Conservation (phyloP, 352 stramenopile species). For the Pythium utonaiense region DNA sequence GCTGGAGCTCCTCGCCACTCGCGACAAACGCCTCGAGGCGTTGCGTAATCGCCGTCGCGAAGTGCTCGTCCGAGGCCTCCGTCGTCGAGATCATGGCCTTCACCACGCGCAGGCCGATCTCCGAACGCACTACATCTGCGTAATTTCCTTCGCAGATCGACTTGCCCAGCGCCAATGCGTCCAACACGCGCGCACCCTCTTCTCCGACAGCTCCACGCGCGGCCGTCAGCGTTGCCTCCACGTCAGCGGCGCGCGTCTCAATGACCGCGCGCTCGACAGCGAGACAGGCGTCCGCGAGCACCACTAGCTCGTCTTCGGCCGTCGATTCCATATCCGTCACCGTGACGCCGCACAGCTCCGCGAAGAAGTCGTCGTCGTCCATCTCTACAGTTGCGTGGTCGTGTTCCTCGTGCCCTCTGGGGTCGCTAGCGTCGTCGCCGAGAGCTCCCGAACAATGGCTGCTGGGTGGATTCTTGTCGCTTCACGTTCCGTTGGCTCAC, state of each 20-base stretch:
- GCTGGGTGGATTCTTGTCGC: neutral
- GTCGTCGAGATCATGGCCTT: slow-evolving; percentile 12
- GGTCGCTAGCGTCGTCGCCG: neutral
- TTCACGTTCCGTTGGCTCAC: slow-evolving; percentile 21
- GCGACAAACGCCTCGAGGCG: slow-evolving; percentile 40
- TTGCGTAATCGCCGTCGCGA: slow-evolving; percentile 40
- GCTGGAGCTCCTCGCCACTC: slow-evolving; percentile 28
- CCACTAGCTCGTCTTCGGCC: slow-evolving; percentile 33
- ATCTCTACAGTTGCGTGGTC: slow-evolving; percentile 21
- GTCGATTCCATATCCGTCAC: slow-evolving; percentile 35
- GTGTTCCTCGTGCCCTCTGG: neutral
- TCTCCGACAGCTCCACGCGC: neutral
- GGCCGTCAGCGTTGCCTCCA: slow-evolving; percentile 22
- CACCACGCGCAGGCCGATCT: slow-evolving; percentile 32
- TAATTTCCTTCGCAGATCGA: slow-evolving; percentile 62
- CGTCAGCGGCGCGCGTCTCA: slow-evolving; percentile 37
- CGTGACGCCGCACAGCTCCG: slow-evolving; percentile 57
- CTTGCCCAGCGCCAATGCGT: slow-evolving; percentile 43
- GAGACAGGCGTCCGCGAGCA: slow-evolving; percentile 36
- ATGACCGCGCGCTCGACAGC: slow-evolving; percentile 53
- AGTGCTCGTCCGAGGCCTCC: slow-evolving; percentile 31
- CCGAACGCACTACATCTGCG: slow-evolving; percentile 47
- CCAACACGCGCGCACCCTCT: slow-evolving; percentile 4
- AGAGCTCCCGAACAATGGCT: neutral
- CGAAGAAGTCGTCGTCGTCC: slow-evolving; percentile 50